phyloP scores from a whole-genome alignment of 176 grass and related monocot species.

The Cenchrus fungigraminus region DNA sequence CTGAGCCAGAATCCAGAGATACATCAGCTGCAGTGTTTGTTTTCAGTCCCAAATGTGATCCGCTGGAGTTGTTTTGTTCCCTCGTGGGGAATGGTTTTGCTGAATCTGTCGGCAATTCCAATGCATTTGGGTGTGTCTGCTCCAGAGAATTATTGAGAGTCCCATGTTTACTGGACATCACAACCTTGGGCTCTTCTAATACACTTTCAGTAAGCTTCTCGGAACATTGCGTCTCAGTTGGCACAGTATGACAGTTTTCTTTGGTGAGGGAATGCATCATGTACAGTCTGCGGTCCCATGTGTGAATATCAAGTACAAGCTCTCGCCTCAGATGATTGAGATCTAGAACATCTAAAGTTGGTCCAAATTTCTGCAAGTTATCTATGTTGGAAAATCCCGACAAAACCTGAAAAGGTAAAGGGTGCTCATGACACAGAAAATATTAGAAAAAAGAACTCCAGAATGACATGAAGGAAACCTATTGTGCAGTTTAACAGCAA shows the following conservation, averaged over 20 bases:
- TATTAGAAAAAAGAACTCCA: neutral
- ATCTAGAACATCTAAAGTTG: slow-evolving; percentile 76
- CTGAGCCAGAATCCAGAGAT: slow-evolving; percentile 41
- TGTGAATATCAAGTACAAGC: slow-evolving; percentile 66
- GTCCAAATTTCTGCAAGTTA: slow-evolving; percentile 47
- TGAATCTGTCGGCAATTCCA: slow-evolving; percentile 17
- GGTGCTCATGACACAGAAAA: slow-evolving; percentile 16
- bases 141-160: slow-evolving; percentile 37
- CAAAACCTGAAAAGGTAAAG: slow-evolving; percentile 50
- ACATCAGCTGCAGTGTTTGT: slow-evolving; percentile 49
- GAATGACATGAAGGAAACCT: neutral
- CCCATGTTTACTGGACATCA: slow-evolving; percentile 30
- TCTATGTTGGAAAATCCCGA: slow-evolving; percentile 47
- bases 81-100: slow-evolving; percentile 33
- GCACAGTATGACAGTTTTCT: slow-evolving; percentile 46
- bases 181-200: slow-evolving; percentile 40
- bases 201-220: slow-evolving; percentile 44
- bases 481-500: slow-evolving; percentile 19
- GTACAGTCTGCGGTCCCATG: slow-evolving; percentile 78
- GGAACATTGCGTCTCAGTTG: slow-evolving; percentile 41
- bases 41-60: slow-evolving; percentile 49
- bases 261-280: slow-evolving; percentile 75
- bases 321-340: slow-evolving; percentile 70
- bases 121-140: slow-evolving; percentile 32
- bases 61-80: slow-evolving; percentile 44